Base-by-base conservation (phyloP, 1,284 basidiomycete genomes). In the Fistulina hepatica region DNA sequence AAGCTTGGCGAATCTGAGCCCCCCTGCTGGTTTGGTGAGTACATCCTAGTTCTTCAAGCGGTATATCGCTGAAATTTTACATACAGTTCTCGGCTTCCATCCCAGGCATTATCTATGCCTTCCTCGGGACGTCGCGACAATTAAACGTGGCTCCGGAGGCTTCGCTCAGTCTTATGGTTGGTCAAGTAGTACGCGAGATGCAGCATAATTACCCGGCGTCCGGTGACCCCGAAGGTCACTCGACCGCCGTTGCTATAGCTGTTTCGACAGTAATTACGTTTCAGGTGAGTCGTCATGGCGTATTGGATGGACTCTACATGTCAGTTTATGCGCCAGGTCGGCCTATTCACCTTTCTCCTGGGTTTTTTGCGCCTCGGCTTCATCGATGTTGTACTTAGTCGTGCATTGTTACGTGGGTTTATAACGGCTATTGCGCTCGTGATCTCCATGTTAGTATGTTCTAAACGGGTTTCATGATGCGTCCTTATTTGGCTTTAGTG, bases 331-430 rank as follows among this genome's bases (percentile, higher is more conserved):
- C 33, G n/a, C 3, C 40, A 90, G 80, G 81, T 80, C 42, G 91
- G 91, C n/a, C 50, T 92, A 20, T 83, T 97, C 48, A 83, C 88
- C 1, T 89, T 89, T 48, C 55, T 84, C 8, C 69, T 97, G 22
- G 92, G 92, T 5, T 73, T 95, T 44, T 79, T 94, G 52, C 73
- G 91, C 13, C 67, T 97, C 1, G 92, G 92, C 1, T 97, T 97
- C 59, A 76, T 97, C 36, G 92, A 97, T 56, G 92, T 95, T 12
- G 83, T 97, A 3, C 71, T 97, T n/a, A 88, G 83, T 46, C 76
- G 89, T 41, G 88, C 92, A 5, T 62, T 89, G 6, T 68, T 97
- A 25, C 73, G 88, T 25, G 92, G 92, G 5, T 97, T 95, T 57
- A 76, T 91, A 36, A 76, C 79, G 4, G 85, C 84, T 12, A 71